Evolutionary conservation across 305 asterid genomes (phyloP), one percentile per base, ranked within the genome.

Genomic region (Ilex paraguariensis): DNA sequence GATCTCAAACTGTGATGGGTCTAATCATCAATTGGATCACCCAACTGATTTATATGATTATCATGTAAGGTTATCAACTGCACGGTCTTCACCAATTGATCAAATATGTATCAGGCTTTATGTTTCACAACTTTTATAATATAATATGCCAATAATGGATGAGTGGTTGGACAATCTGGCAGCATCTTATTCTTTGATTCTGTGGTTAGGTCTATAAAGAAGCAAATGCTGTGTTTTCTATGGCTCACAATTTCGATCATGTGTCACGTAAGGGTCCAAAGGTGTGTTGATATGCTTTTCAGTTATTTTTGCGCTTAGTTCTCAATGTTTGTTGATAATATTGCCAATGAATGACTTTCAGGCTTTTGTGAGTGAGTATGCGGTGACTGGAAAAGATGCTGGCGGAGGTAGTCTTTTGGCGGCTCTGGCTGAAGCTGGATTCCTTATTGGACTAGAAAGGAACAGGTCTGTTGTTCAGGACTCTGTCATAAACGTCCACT

Each of bases 341-440:
- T 30, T 36, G 42, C 14, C 31, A 17, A 21, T 10, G 10, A 60
- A 28, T 51, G 49, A 56, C 60, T 12, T 70, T 65, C 84, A 93
- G 99, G 97, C 95, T 63, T 93, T 93, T 84, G 96, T 87, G 68
- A 93, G 97, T 59, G 99, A 90, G 76, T 90, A 93, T 67, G 96
- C 96, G 48, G 99, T 93, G 75, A 80, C 79, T 28, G 93, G 84
- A 76, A 59, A 66, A 21, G 97, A 93, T 77, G 95, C 92, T 62
- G 97, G 95, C 56, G 76, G 64, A 31, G 97, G 99, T 53, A 93
- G 88, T 78, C 95, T 93, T 73, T 68, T 93, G 68, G 97, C 95
- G 36, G 88, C 96, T 48, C 59, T 93, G 33, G 97, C 87, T 66
- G 99, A 93, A 84, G 95, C 95, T 42, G 97, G 86, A 5, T 90